Conservation (phyloP, 148 eudicot species). For the Fallopia convolvulus region DNA sequence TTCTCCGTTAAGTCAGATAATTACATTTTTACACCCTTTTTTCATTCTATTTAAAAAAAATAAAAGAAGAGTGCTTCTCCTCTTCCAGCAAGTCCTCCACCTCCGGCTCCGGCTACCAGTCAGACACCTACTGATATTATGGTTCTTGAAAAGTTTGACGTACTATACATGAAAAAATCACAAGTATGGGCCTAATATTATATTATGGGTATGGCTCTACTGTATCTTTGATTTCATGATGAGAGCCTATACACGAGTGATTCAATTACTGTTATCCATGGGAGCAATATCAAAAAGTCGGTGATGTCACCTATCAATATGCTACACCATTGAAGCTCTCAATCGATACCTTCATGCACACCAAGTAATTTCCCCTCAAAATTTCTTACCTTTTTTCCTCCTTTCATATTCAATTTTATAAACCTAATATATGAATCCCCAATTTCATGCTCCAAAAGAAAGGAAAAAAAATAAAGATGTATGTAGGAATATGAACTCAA, state of each 20-base stretch:
- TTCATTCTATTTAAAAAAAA: no score
- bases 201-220: no score
- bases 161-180: no score
- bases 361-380: slow-evolving; percentile 22
- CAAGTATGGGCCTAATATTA: no score
- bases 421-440: neutral
- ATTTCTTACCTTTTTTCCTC: neutral
- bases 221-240: slow-evolving; percentile 26
- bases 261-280: slow-evolving; percentile 62
- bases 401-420: neutral
- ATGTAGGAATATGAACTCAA: slow-evolving; percentile 43
- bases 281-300: slow-evolving; percentile 51
- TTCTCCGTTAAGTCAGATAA: no score
- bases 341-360: neutral
- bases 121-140: no score
- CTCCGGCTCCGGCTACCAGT: no score
- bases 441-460: slow-evolving; percentile 27
- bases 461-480: slow-evolving; percentile 34
- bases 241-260: slow-evolving; percentile 60
- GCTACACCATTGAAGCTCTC: slow-evolving; percentile 46
- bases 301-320: slow-evolving; percentile 30
- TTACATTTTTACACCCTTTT: no score
- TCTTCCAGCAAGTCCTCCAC: no score
- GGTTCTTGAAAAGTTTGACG: no score
- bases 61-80: no score